Evolutionary conservation across 1,284 basidiomycete genomes (phyloP).

Genomic region (Melampsora americana): DNA sequence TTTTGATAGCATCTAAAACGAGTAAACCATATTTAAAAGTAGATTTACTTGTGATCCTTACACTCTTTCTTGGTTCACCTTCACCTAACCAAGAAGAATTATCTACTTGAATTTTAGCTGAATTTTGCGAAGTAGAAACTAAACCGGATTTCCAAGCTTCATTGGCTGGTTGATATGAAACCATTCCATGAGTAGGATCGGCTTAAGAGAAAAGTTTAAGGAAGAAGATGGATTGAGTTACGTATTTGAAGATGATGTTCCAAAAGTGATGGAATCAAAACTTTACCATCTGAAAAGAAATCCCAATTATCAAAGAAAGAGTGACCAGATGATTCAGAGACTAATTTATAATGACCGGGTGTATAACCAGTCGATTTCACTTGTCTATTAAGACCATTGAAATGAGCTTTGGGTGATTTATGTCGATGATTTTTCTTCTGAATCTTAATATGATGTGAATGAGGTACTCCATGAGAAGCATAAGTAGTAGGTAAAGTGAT

Average conservation of each 20-base stretch:
- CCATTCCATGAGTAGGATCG: conserved; percentile 77
- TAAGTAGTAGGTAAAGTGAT: too few species aligned
- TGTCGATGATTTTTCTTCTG: too few species aligned
- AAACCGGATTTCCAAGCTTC: conserved; percentile 61
- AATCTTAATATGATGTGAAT: too few species aligned
- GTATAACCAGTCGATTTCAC: too few species aligned
- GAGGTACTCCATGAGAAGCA: too few species aligned
- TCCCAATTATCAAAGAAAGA: conserved; percentile 40
- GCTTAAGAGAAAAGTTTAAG: conserved; percentile 43
- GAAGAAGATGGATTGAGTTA: neutral
- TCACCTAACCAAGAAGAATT: conserved; percentile 66
- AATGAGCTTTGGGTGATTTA: too few species aligned
- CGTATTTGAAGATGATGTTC: neutral
- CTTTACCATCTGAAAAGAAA: conserved; percentile 33
- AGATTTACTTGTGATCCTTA: conserved; percentile 69
- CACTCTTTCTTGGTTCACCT: conserved; percentile 64
- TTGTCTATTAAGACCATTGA: too few species aligned
- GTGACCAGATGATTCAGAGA: conserved; percentile 17
- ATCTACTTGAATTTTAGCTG: conserved; percentile 70
- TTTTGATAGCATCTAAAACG: conserved; percentile 68
- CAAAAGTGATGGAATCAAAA: neutral
- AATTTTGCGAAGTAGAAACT: conserved; percentile 57
- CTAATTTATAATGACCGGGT: neutral
- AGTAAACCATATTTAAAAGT: conserved; percentile 68
- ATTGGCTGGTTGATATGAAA: conserved; percentile 60